Base-by-base conservation (phyloP, 2,329 filamentous ascomycete species). In the Sphaerulina musiva region DNA sequence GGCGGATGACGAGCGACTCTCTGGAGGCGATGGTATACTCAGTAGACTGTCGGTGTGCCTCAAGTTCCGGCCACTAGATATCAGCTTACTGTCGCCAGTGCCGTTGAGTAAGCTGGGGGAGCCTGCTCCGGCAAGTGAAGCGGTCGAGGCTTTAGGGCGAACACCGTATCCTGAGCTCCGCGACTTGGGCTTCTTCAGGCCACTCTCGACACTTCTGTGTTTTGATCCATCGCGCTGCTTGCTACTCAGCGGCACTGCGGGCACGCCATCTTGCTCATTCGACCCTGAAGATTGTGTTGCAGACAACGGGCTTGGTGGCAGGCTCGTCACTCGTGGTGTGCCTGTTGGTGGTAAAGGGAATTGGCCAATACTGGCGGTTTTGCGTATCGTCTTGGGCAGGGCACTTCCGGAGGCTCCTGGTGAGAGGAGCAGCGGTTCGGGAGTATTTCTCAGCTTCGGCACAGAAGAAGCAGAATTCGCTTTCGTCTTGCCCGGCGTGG, bases 361-460 rank as follows among this genome's bases (percentile, higher is more conserved):
- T 1, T 89, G 85, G 68, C 91, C 92, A 66, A 96, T 95, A 77
- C 91, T 96, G 66, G 95, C 86, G 1, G 87, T 87, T 72, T 95
- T 95, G 58, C 90, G 83, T 52, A 96, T 72, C 1, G 84, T 82
- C 70, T 85, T 91, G 26, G 60, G 60, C n/a, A 61, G 39, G 10
- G 49, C 59, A 34, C 51, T 45, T 47, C 49, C 46, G 1, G 55
- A 40, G 41, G 46, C 39, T 12, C 50, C 49, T n/a, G 57, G 54
- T 20, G 57, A 56, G 10, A 53, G 53, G 6, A 46, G 46, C 9
- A 54, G 53, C 31, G 51, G 40, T 26, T 59, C 53, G 4, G 81
- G 76, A 29, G 65, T 64, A 10, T 74, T 74, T 39, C 68, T 69
- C 10, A 76, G 64, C 6, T 76, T 75, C 58, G 81, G 83, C 11